phyloP scores from a whole-genome alignment of 257 asterid species.

The Nicotiana tomentosiformis region DNA sequence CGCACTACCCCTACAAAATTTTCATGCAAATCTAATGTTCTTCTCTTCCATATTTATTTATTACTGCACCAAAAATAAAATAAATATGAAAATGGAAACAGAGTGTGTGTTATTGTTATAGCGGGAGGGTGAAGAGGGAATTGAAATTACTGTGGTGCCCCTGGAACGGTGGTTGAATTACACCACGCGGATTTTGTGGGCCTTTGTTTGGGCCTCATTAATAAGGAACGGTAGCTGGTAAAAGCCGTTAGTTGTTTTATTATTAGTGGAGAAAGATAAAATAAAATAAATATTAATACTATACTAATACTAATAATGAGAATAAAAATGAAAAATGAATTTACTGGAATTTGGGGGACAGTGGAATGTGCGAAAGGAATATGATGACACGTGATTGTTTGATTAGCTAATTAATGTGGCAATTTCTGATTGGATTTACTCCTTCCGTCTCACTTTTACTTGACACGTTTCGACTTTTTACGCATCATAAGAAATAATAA shows the following conservation, averaged over 20 bases:
- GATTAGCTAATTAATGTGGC: background rate
- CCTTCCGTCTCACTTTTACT: too few species aligned
- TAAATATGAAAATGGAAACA: background rate
- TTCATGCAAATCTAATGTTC: background rate
- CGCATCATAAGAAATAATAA: too few species aligned
- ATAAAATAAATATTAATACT: too few species aligned
- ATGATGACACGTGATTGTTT: background rate
- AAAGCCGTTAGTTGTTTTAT: background rate
- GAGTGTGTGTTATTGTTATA: background rate
- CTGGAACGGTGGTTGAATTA: background rate
- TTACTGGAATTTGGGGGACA: background rate
- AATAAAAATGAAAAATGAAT: background rate
- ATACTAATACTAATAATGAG: background rate
- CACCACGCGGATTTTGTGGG: slow-evolving; percentile 13
- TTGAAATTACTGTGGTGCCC: background rate
- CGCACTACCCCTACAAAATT: background rate
- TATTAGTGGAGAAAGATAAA: background rate
- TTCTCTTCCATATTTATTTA: background rate
- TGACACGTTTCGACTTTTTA: too few species aligned
- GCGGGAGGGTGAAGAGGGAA: background rate
- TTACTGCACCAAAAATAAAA: background rate
- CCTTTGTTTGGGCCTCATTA: background rate
- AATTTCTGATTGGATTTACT: background rate
- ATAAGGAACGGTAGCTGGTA: background rate
- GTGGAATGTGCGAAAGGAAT: background rate